Conservation (phyloP, 495 filamentous ascomycete species). For the Aspergillus affinis region DNA sequence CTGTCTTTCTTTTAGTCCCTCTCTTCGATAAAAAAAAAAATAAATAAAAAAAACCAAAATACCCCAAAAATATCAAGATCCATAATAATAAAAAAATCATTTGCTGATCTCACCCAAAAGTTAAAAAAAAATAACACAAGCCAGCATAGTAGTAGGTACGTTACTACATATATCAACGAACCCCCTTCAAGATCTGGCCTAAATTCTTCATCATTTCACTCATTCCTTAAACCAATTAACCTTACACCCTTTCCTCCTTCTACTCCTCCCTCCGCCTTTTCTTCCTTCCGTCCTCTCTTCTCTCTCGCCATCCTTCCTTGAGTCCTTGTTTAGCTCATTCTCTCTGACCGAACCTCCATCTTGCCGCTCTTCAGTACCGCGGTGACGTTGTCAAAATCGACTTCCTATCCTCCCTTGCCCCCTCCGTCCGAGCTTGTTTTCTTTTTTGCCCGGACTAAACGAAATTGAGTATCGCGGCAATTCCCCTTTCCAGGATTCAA, state of each 20-base stretch:
- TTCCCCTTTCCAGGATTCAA: conserved; percentile 40
- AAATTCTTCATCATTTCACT: conserved; percentile 26
- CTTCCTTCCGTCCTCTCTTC: conserved; percentile 13
- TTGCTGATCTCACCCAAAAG: conserved; percentile 16
- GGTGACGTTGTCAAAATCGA: conserved; percentile 19
- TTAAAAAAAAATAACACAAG: conserved; percentile 19
- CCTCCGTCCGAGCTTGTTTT: conserved; percentile 7
- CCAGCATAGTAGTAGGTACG: neutral
- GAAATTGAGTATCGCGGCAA: conserved; percentile 40
- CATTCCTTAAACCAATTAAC: conserved; percentile 27
- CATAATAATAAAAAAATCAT: neutral
- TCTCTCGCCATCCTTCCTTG: conserved; percentile 17
- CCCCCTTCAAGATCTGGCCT: conserved; percentile 22
- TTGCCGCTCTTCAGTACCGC: conserved; percentile 8
- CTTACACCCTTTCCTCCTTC: conserved; percentile 19
- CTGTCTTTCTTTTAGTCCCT: no score
- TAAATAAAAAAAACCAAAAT: neutral
- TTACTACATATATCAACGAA: conserved; percentile 29
- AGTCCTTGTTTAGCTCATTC: conserved; percentile 17
- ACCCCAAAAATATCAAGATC: neutral
- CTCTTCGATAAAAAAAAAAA: neutral
- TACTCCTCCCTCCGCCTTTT: conserved; percentile 18
- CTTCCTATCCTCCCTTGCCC: conserved; percentile 38
- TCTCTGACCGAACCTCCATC: conserved; percentile 9
- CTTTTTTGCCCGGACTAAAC: conserved; percentile 36